A percentile compares a stretch with the other conserved stretches of the same genome.
Conservation (phyloP, 768 basidiomycete genomes). For the Trametes maxima region DNA sequence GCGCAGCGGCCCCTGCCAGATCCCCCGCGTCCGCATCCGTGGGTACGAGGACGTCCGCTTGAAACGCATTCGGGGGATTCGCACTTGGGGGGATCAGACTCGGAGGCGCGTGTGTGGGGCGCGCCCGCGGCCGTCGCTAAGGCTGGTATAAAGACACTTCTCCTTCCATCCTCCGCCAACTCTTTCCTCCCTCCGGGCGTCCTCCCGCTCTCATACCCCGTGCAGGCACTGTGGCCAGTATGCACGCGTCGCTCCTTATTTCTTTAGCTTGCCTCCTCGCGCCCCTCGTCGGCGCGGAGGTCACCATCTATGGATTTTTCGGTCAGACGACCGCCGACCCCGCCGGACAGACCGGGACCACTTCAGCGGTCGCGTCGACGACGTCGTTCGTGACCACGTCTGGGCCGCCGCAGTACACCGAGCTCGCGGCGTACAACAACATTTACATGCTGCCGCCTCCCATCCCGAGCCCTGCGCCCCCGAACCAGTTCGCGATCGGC, state of each 20-base stretch:
- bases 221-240: constrained; percentile 16
- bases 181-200: neutral
- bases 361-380: neutral
- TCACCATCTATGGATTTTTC: constrained; percentile 18
- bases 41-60: no score
- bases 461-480: constrained; percentile 46
- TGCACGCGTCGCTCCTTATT: constrained; percentile 19
- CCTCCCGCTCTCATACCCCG: constrained; percentile 6
- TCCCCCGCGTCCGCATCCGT: no score
- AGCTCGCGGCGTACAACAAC: constrained; percentile 54
- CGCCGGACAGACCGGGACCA: neutral
- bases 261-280: constrained; percentile 7
- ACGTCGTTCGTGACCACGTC: constrained; percentile 31
- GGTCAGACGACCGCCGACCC: constrained; percentile 19
- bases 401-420: constrained; percentile 45
- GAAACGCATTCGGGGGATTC: no score
- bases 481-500: constrained; percentile 46
- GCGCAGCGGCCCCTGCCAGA: no score
- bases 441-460: constrained; percentile 52
- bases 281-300: constrained; percentile 4
- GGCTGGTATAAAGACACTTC: constrained; percentile 5
- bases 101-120: neutral
- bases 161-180: neutral
- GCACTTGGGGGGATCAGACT: no score
- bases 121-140: neutral